phyloP scores from a whole-genome alignment of 495 filamentous ascomycete species.

The Penicillium tannophilum region DNA sequence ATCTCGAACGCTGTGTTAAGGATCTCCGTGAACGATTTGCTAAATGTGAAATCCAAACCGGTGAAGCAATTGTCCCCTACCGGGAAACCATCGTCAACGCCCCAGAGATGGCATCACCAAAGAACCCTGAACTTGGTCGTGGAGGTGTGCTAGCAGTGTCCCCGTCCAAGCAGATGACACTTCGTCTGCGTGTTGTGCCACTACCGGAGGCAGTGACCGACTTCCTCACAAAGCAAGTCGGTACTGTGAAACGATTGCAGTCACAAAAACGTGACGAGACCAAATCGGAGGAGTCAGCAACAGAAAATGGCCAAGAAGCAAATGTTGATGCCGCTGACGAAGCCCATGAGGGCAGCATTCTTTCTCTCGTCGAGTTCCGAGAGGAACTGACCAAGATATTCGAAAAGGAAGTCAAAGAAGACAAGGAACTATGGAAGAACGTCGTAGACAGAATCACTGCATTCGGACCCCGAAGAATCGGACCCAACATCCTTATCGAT shows the following conservation, averaged over 20 bases:
- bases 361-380: slow-evolving; percentile 76
- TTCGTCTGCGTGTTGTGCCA: slow-evolving; percentile 78
- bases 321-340: slow-evolving; percentile 49
- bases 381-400: slow-evolving; percentile 68
- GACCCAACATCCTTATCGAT: slow-evolving; percentile 91
- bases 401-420: slow-evolving; percentile 56
- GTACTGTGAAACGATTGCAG: slow-evolving; percentile 77
- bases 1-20: slow-evolving; percentile 91
- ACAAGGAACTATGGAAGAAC: slow-evolving; percentile 74
- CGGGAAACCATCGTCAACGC: slow-evolving; percentile 86
- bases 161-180: slow-evolving; percentile 78
- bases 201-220: slow-evolving; percentile 79
- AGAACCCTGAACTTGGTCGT: slow-evolving; percentile 82
- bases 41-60: slow-evolving; percentile 90
- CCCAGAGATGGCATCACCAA: slow-evolving; percentile 87
- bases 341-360: slow-evolving; percentile 49
- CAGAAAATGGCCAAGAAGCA: slow-evolving; percentile 27
- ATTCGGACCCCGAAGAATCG: slow-evolving; percentile 83
- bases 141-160: slow-evolving; percentile 76
- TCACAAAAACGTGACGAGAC: slow-evolving; percentile 59
- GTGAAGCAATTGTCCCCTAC: slow-evolving; percentile 93
- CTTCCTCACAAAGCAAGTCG: slow-evolving; percentile 78
- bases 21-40: slow-evolving; percentile 94
- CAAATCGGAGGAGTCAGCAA: slow-evolving; percentile 19
- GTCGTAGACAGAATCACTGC: slow-evolving; percentile 80